A percentile compares a stretch with the other conserved stretches of the same genome.
Evolutionary conservation across 257 asterid species (phyloP).

Genomic region (Solanum sitiens): DNA sequence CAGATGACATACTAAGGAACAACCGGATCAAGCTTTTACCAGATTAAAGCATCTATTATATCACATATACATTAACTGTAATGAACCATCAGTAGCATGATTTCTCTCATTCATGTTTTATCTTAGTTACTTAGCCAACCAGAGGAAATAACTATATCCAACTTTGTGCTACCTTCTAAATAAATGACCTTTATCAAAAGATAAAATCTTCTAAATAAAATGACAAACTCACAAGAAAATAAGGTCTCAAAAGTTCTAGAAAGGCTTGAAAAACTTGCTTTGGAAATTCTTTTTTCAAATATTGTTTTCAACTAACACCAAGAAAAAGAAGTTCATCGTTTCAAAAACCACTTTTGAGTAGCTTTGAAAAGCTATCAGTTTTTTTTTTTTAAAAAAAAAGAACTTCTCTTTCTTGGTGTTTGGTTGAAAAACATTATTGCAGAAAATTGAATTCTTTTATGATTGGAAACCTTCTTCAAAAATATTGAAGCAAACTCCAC

Average conservation of each 20-base stretch:
- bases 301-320: not conserved
- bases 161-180: not conserved
- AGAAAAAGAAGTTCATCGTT: not conserved
- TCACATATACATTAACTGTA: not conserved
- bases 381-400: not conserved
- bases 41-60: not conserved
- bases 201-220: not conserved
- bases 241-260: not conserved
- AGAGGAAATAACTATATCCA: not conserved
- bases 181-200: not conserved
- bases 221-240: not conserved
- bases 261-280: not conserved
- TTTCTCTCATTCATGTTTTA: not conserved
- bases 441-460: not conserved
- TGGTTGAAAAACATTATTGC: not conserved
- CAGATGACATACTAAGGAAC: not conserved
- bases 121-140: not conserved
- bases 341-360: not conserved
- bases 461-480: not conserved
- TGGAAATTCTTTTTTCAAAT: not conserved
- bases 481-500: not conserved
- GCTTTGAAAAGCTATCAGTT: not conserved
- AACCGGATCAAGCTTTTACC: not conserved
- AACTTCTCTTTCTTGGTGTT: not conserved
- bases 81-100: not conserved